A percentile compares a stretch with the other conserved stretches of the same genome.
These are phyloP conservation scores for Populus hybrid DNA, from an alignment of 441 rosid species.

Conservation along the genomic window DNA sequence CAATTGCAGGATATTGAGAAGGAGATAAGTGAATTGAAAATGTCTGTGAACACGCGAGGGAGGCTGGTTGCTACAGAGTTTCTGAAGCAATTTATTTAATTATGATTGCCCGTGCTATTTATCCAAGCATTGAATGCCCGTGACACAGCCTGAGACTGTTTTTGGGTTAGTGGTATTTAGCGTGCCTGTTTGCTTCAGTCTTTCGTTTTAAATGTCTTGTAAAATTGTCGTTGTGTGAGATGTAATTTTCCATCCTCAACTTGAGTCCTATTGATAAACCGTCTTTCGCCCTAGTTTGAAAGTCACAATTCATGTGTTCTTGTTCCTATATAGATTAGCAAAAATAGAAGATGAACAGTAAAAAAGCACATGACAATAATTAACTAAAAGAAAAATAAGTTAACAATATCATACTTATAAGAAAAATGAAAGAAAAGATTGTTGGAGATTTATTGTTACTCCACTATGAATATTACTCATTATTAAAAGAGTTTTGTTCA, in stretches of 20 bases:
- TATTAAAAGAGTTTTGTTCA: too few relatives aligned
- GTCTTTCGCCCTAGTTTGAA: neutral
- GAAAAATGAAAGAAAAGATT: too few relatives aligned
- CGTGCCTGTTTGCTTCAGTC: neutral
- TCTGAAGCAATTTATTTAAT: slow-evolving; percentile 67
- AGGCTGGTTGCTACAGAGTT: slow-evolving; percentile 91
- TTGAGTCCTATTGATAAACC: neutral
- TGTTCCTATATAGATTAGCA: too few relatives aligned
- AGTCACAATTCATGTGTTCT: too few relatives aligned
- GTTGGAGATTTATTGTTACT: too few relatives aligned
- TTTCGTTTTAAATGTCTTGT: neutral
- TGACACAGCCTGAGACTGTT: neutral
- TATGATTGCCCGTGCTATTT: neutral
- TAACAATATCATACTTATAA: too few relatives aligned
- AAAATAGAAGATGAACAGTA: too few relatives aligned
- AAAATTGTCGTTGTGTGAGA: neutral
- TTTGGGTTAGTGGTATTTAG: neutral
- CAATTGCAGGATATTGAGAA: slow-evolving; percentile 83
- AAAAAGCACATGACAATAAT: too few relatives aligned
- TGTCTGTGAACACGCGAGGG: slow-evolving; percentile 88
- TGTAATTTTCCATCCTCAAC: neutral
- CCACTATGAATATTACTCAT: too few relatives aligned
- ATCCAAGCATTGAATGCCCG: neutral
- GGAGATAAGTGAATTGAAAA: slow-evolving; percentile 89
- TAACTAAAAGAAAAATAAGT: too few relatives aligned